These are phyloP conservation scores for Pseudopithomyces chartarum DNA, from an alignment of 2,329 filamentous ascomycete genomes.

Conservation along the genomic window DNA sequence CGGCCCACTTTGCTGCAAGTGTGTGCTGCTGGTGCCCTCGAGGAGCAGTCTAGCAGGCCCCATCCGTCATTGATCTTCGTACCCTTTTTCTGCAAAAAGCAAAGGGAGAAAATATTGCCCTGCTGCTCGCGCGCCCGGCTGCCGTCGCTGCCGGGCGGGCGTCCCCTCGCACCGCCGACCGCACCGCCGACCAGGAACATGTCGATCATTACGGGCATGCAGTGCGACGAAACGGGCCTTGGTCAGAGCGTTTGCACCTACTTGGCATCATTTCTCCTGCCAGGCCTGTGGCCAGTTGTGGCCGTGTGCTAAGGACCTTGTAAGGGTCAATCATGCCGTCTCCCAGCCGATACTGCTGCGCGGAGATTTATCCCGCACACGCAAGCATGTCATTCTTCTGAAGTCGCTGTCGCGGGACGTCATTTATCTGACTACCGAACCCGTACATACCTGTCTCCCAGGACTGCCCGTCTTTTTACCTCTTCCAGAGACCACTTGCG, in stretches of 20 bases:
- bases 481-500: too few relatives aligned
- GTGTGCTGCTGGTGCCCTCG: too few relatives aligned
- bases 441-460: background rate
- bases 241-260: background rate
- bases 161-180: background rate
- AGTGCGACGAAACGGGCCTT: conserved; percentile 18
- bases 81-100: too few relatives aligned
- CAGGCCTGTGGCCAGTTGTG: too few relatives aligned
- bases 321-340: conserved; percentile 23
- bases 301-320: too few relatives aligned
- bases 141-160: conserved; percentile 4
- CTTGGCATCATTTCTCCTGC: conserved; percentile 10
- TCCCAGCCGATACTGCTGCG: conserved; percentile 6
- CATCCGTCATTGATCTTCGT: too few relatives aligned
- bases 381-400: background rate
- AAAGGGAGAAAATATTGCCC: too few relatives aligned
- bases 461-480: background rate
- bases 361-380: conserved; percentile 4
- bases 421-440: background rate
- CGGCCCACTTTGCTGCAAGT: background rate
- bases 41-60: too few relatives aligned
- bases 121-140: background rate
- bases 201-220: conserved; percentile 18
- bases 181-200: conserved; percentile 8
- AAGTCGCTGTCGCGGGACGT: background rate